Evolutionary conservation across 2,329 filamentous ascomycete genomes (phyloP).

Genomic region (Claviceps monticola): DNA sequence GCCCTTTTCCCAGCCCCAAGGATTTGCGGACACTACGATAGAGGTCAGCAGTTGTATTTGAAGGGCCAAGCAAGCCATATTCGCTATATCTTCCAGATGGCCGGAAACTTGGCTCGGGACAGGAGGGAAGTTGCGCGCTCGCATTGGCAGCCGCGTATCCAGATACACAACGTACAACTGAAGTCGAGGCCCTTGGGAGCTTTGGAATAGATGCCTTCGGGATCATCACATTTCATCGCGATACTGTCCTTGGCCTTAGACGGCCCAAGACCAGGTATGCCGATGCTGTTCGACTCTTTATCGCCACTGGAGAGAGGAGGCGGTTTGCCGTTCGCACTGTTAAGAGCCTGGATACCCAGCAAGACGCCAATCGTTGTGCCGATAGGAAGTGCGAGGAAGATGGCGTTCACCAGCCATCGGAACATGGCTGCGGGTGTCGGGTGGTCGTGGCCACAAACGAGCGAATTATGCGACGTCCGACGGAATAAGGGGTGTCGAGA

Average conservation of each 20-base stretch:
- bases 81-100: neutral
- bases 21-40: conserved; percentile 38
- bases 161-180: conserved; percentile 26
- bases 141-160: no score
- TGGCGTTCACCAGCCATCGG: conserved; percentile 33
- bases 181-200: conserved; percentile 28
- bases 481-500: neutral
- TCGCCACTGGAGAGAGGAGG: conserved; percentile 26
- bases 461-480: neutral
- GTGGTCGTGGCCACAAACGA: neutral
- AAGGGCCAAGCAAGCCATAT: neutral
- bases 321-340: conserved; percentile 25
- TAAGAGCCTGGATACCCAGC: conserved; percentile 32
- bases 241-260: conserved; percentile 20
- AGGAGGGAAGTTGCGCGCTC: neutral
- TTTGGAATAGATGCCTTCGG: conserved; percentile 30
- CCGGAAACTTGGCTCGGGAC: neutral
- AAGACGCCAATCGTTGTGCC: conserved; percentile 35
- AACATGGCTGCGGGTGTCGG: conserved; percentile 18
- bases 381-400: conserved; percentile 34
- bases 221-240: conserved; percentile 26
- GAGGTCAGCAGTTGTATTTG: neutral
- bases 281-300: conserved; percentile 4
- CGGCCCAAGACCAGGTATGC: conserved; percentile 3
- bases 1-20: conserved; percentile 32